A percentile compares a stretch with the other conserved stretches of the same genome.
phyloP scores from a whole-genome alignment of 169 alveolate genomes.

The Prorocentrum cordatum region DNA sequence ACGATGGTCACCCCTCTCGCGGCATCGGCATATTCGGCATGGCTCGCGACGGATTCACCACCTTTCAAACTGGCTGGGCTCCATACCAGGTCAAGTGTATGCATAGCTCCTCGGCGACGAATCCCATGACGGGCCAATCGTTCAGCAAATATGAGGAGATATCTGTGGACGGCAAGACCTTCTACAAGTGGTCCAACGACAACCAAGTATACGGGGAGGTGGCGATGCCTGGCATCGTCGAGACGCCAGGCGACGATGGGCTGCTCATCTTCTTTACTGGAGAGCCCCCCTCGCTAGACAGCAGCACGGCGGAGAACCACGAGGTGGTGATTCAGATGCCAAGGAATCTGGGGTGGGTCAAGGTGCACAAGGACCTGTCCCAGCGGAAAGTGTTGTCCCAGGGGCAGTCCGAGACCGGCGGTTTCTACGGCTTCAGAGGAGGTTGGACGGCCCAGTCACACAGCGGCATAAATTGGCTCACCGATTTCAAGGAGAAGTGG shows the following conservation, averaged over 20 bases:
- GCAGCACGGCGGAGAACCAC: not conserved
- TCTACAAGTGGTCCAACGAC: conserved; percentile 65
- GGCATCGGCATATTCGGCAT: too few species aligned
- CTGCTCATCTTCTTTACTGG: conserved; percentile 17
- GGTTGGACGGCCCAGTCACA: not conserved
- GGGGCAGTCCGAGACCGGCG: not conserved
- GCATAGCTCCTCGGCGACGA: too few species aligned
- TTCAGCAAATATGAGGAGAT: not conserved
- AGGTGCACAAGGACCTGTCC: not conserved
- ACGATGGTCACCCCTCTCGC: not conserved
- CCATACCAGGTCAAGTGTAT: too few species aligned
- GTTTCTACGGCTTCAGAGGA: conserved; percentile 1
- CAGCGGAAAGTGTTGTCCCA: not conserved
- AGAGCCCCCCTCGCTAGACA: conserved; percentile 42
- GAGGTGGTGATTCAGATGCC: not conserved
- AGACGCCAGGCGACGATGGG: not conserved
- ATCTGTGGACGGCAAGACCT: not conserved
- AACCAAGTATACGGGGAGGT: conserved; percentile 38
- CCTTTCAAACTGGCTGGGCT: too few species aligned
- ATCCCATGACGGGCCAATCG: too few species aligned
- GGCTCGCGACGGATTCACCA: too few species aligned
- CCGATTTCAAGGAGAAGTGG: not conserved
- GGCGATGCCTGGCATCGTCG: conserved; percentile 39
- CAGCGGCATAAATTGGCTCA: conserved; percentile 8
- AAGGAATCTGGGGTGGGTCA: not conserved